Base-by-base conservation (phyloP, 192 early-diverging fungal genomes). In the Backusella parvicylindrica region DNA sequence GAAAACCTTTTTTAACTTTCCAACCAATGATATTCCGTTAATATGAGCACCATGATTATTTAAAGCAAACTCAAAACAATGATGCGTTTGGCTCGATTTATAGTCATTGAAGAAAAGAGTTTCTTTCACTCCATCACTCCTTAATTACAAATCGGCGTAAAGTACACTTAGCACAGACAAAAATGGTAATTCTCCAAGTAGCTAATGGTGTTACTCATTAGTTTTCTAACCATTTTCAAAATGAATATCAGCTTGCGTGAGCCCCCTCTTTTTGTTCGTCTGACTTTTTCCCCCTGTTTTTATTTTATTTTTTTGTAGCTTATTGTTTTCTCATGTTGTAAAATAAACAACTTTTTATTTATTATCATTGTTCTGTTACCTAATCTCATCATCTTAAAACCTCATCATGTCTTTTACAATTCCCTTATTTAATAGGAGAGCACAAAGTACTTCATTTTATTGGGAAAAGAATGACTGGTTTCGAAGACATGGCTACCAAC, bases 401-500 rank as follows among this genome's bases (percentile, higher is more conserved):
- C 26, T 60, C 53, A 60, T 60, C 53, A 60, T 60, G 53, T 26
- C 53, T 9, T 60, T 60, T 28, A 60, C 23, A 26, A 60, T 60
- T 60, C 53, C 23, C n/a, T 66, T 66, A 33, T 66, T 66, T n/a
- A 66, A 66, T 12, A 66, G 18, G 28, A 66, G 64, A 32, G 7
- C 31, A 31, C 28, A 66, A 35, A 66, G 6, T 33, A 33, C 64
- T 66, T 66, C 64, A 6, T 33, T 50, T 31, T 69, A 63, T 50
- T 75, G 64, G 73, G 79, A 80, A 40, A 75, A 49, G 13, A 80
- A 80, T 49, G 79, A 75, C 3, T 80, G 79, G 79, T 67, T 28
- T 18, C 74, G 79, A 11, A 70, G 70, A 36, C 74, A 80, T 73
- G 79, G 73, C 11, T 80, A 76, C 23, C 74, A 76, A 12, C 23